Evolutionary conservation across 2,329 filamentous ascomycete species (phyloP).

Genomic region (Pseudocercospora fuligena): DNA sequence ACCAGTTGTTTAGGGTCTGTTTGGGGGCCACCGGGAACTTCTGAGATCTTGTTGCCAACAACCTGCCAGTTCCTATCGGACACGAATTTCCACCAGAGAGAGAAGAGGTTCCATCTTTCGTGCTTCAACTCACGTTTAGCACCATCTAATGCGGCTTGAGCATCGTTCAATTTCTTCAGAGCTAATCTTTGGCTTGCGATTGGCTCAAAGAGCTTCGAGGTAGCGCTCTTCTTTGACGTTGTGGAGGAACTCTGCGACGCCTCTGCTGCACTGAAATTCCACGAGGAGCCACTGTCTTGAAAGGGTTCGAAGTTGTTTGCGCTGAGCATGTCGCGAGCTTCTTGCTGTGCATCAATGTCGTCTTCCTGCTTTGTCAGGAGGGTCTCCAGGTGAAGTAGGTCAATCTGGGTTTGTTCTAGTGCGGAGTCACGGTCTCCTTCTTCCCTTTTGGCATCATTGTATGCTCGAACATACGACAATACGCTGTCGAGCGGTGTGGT

Average conservation of each 20-base stretch:
- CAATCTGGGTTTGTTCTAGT: not conserved
- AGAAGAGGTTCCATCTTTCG: slow-evolving; percentile 12
- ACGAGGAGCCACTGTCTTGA: not conserved
- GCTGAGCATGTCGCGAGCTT: slow-evolving; percentile 17
- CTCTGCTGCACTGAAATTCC: slow-evolving; percentile 11
- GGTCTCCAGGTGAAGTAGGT: slow-evolving; percentile 11
- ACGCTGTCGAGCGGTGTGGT: slow-evolving; percentile 17
- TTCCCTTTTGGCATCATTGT: not conserved
- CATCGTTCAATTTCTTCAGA: not conserved
- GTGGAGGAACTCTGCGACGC: not conserved
- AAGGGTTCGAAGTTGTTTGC: slow-evolving; percentile 16
- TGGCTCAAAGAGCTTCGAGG: not conserved
- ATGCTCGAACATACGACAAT: slow-evolving; percentile 13
- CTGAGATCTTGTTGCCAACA: not conserved
- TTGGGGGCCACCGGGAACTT: not conserved
- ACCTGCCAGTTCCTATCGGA: slow-evolving; percentile 3
- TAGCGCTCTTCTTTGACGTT: no score
- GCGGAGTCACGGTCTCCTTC: not conserved
- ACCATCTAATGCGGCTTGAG: not conserved
- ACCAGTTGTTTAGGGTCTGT: not conserved
- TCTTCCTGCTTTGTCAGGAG: slow-evolving; percentile 14
- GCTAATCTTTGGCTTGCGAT: not conserved
- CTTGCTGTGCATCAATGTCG: slow-evolving; percentile 15
- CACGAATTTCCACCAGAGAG: slow-evolving; percentile 15
- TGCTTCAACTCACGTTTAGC: not conserved